phyloP scores from a whole-genome alignment of 2,329 filamentous ascomycete genomes.

The Ambrosiella cleistominuta region DNA sequence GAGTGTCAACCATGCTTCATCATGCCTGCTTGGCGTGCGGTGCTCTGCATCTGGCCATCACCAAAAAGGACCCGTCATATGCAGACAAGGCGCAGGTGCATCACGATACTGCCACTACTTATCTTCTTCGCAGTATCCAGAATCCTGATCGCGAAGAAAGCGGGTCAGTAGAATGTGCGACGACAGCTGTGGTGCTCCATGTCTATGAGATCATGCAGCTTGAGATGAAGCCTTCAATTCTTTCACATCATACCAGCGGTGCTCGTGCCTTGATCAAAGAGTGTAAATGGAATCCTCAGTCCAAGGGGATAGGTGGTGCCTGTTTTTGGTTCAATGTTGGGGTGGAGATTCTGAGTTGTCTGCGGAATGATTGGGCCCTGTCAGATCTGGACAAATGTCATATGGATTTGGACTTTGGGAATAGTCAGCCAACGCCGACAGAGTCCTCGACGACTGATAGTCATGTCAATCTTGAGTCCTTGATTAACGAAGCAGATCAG shows the following conservation, averaged over 20 bases:
- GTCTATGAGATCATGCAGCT: constrained; percentile 82
- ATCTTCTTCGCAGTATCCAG: constrained; percentile 58
- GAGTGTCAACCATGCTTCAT: constrained; percentile 71
- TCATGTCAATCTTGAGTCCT: background rate
- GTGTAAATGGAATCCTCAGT: constrained; percentile 70
- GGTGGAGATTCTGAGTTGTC: constrained; percentile 75
- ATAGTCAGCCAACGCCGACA: constrained; percentile 5
- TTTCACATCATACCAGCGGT: constrained; percentile 79
- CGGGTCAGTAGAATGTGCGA: constrained; percentile 69
- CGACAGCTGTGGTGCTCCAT: constrained; percentile 73
- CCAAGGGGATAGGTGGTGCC: constrained; percentile 61
- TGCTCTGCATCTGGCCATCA: constrained; percentile 59
- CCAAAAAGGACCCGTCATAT: constrained; percentile 29
- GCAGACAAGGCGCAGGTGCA: constrained; percentile 36
- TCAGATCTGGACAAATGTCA: constrained; percentile 86
- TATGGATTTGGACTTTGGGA: constrained; percentile 54
- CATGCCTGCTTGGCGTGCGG: constrained; percentile 83
- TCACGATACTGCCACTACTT: constrained; percentile 56
- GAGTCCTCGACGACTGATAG: background rate
- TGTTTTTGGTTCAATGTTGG: constrained; percentile 92
- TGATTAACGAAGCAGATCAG: background rate
- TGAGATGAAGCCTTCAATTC: constrained; percentile 38
- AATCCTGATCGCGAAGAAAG: constrained; percentile 49
- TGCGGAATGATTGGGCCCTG: constrained; percentile 73
- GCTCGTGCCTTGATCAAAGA: constrained; percentile 75